Conservation (phyloP, 179 eudicot species). For the Nepenthes alata region DNA sequence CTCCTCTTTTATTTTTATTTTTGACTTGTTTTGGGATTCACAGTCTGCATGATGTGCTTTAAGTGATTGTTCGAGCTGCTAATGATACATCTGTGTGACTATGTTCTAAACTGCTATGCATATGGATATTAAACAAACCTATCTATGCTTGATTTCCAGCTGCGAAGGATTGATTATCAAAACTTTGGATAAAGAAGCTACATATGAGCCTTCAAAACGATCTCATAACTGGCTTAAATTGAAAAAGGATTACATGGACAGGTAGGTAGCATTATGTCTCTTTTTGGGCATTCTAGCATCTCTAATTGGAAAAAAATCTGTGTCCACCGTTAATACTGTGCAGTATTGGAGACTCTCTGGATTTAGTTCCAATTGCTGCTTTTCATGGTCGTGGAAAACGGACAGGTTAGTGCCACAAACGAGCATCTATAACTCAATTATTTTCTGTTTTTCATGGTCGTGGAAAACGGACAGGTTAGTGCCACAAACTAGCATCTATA, state of each 20-base stretch:
- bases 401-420: slow-evolving; percentile 33
- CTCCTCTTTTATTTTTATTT: no score
- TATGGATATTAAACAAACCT: not conserved
- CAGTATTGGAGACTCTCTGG: slow-evolving; percentile 90
- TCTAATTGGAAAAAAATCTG: not conserved
- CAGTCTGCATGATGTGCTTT: no score
- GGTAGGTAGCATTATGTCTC: slow-evolving; percentile 22
- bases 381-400: slow-evolving; percentile 93
- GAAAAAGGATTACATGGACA: slow-evolving; percentile 94
- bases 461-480: slow-evolving; percentile 81
- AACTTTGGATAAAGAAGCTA: slow-evolving; percentile 78
- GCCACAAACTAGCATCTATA: not conserved
- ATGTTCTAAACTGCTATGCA: no score
- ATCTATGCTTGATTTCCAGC: slow-evolving; percentile 27
- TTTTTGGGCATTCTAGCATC: not conserved
- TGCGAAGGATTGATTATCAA: slow-evolving; percentile 93
- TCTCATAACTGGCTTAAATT: slow-evolving; percentile 92
- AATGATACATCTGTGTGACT: no score
- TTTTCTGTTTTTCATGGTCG: slow-evolving; percentile 86
- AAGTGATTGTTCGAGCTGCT: no score
- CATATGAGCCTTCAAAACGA: slow-evolving; percentile 97
- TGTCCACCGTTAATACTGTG: slow-evolving; percentile 5
- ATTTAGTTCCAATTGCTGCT: slow-evolving; percentile 90
- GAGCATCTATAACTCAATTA: not conserved
- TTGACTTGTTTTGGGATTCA: no score